phyloP scores from a whole-genome alignment of 495 filamentous ascomycete species.

The Aspergillus cavernicola region DNA sequence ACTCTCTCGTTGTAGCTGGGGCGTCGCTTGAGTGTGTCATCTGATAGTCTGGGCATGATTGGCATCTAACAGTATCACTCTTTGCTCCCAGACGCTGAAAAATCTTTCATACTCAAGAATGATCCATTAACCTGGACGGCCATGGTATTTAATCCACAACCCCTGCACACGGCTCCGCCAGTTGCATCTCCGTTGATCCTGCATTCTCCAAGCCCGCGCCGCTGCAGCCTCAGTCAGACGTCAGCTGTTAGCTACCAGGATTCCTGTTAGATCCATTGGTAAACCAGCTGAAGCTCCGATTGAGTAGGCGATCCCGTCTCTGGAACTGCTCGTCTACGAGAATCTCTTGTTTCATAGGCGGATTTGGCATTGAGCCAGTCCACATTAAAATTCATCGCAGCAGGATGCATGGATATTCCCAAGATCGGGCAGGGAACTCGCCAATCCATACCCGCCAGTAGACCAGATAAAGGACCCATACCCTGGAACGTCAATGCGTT shows the following conservation, averaged over 20 bases:
- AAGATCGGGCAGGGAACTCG: not conserved
- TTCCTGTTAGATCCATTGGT: not conserved
- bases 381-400: not conserved
- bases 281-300: not conserved
- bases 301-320: not conserved
- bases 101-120: not conserved
- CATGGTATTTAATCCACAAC: not conserved
- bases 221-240: not conserved
- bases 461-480: not conserved
- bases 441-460: not conserved
- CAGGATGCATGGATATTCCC: not conserved
- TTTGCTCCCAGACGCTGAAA: not conserved
- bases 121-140: too few relatives aligned
- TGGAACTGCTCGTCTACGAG: not conserved
- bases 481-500: not conserved
- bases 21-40: too few relatives aligned
- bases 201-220: not conserved
- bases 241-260: not conserved
- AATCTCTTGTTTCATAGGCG: not conserved
- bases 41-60: too few relatives aligned
- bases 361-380: not conserved
- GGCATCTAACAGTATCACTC: too few relatives aligned
- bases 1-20: constrained; percentile 3
- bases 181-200: not conserved
- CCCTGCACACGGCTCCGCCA: not conserved